Conservation (phyloP, 805 yeast species). For the Wickerhamiella sorbophila region DNA sequence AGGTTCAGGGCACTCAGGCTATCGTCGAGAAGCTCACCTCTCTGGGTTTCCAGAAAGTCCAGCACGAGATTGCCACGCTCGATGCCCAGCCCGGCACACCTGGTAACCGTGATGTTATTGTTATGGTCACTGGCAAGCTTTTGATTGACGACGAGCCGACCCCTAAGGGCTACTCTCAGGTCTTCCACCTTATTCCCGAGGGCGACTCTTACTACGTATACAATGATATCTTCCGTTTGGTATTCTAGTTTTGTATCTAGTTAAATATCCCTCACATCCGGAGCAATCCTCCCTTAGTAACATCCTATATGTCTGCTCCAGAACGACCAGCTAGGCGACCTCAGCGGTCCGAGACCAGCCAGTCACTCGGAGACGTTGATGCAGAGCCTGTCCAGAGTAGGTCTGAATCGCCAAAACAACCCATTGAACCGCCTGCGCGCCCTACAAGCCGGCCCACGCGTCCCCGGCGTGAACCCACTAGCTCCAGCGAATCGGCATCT, state of each 20-base stretch:
- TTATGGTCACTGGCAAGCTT: conserved; percentile 94
- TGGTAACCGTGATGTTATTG: conserved; percentile 72
- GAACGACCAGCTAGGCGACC: conserved; percentile 2
- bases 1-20: conserved; percentile 84
- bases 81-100: conserved; percentile 98
- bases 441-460: neutral
- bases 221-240: conserved; percentile 89
- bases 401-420: too few relatives aligned
- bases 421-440: conserved; percentile 2
- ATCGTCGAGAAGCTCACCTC: conserved; percentile 85
- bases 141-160: conserved; percentile 87
- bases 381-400: too few relatives aligned
- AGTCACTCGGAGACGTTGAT: neutral
- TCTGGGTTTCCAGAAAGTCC: conserved; percentile 84
- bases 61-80: conserved; percentile 83
- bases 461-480: too few relatives aligned
- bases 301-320: neutral
- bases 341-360: neutral
- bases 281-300: neutral
- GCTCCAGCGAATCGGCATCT: too few relatives aligned
- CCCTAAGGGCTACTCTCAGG: conserved; percentile 94
- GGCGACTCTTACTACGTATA: conserved; percentile 82
- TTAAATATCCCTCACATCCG: neutral
- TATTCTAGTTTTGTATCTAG: conserved; percentile 3
- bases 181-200: conserved; percentile 92